These are phyloP conservation scores for Aspergillus olivimuriae DNA, from an alignment of 495 filamentous ascomycete species.

Conservation along the genomic window DNA sequence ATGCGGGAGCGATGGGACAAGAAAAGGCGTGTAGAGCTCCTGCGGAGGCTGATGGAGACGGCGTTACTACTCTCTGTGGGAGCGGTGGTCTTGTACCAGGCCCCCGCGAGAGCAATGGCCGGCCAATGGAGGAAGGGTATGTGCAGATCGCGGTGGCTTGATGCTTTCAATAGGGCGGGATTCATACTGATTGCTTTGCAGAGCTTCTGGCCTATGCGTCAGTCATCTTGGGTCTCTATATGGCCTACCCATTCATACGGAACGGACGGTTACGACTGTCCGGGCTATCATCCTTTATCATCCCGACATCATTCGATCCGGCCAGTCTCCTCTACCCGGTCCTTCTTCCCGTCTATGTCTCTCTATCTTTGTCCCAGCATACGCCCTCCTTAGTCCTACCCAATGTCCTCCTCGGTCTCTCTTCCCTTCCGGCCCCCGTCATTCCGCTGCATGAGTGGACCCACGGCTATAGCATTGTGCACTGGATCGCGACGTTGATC, in stretches of 20 bases:
- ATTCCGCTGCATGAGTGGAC: conserved; percentile 54
- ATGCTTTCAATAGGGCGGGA: neutral
- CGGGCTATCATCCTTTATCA: conserved; percentile 33
- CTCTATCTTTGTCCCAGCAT: conserved; percentile 63
- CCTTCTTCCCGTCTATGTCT: conserved; percentile 67
- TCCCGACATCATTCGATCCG: conserved; percentile 78
- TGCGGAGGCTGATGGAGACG: conserved; percentile 40
- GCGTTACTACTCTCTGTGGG: conserved; percentile 39
- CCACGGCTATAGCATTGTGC: conserved; percentile 53
- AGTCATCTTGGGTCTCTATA: conserved; percentile 37
- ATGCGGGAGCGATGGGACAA: conserved; percentile 24
- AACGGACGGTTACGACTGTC: conserved; percentile 23
- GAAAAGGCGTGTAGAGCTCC: conserved; percentile 35
- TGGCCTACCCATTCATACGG: conserved; percentile 39
- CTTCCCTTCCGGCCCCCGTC: conserved; percentile 65
- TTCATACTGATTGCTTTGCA: conserved; percentile 17
- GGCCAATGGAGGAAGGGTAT: conserved; percentile 41
- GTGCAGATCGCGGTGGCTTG: neutral
- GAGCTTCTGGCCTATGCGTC: conserved; percentile 42
- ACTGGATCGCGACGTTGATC: conserved; percentile 66
- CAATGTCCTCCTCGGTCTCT: conserved; percentile 75
- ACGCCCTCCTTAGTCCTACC: conserved; percentile 54
- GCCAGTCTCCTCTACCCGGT: conserved; percentile 86
- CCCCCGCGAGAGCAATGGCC: conserved; percentile 27
- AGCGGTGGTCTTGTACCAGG: conserved; percentile 29